A percentile compares a stretch with the other conserved stretches of the same genome.
Conservation (phyloP, 78 protist species). For the Mantamonas sphyraenae region DNA sequence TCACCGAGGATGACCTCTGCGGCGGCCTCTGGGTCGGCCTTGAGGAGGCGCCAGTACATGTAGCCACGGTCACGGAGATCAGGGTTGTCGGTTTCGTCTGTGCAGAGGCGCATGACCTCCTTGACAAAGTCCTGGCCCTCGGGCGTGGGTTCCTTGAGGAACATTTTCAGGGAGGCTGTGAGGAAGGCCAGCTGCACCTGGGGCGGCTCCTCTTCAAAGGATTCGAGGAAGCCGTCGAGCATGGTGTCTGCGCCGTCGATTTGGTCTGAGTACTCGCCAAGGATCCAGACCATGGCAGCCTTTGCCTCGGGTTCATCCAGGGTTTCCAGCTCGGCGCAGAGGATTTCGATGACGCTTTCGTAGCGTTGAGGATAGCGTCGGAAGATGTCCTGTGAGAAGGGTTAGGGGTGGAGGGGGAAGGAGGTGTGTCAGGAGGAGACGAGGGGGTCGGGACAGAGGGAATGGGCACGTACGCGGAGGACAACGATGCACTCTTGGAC, state of each 20-base stretch:
- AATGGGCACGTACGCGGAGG: constrained; percentile 47
- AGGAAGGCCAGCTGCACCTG: constrained; percentile 94
- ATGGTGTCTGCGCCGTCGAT: constrained; percentile 96
- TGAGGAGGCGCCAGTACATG: constrained; percentile 97
- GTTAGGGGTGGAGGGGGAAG: background rate
- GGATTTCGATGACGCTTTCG: constrained; percentile 89
- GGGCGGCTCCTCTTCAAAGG: constrained; percentile 76
- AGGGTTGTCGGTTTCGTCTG: constrained; percentile 92
- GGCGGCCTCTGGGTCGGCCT: constrained; percentile 95
- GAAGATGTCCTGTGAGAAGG: constrained; percentile 74
- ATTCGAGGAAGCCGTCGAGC: constrained; percentile 78
- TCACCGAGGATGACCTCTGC: constrained; percentile 71
- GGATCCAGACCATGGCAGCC: constrained; percentile 97
- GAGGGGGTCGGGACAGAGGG: too few species aligned
- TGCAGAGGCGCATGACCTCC: constrained; percentile 69
- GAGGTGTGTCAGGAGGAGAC: too few species aligned
- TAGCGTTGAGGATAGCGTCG: constrained; percentile 92
- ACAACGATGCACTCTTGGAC: constrained; percentile 99
- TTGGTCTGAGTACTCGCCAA: constrained; percentile 97
- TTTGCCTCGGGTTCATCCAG: constrained; percentile 99
- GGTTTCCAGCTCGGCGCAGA: constrained; percentile 95
- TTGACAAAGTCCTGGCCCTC: constrained; percentile 86
- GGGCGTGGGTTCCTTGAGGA: constrained; percentile 86
- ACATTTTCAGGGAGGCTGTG: constrained; percentile 95
- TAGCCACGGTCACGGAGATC: constrained; percentile 99